Evolutionary conservation across 2,329 filamentous ascomycete species (phyloP), one percentile per base, ranked within the genome.

Genomic region (Trichoderma atroviride): DNA sequence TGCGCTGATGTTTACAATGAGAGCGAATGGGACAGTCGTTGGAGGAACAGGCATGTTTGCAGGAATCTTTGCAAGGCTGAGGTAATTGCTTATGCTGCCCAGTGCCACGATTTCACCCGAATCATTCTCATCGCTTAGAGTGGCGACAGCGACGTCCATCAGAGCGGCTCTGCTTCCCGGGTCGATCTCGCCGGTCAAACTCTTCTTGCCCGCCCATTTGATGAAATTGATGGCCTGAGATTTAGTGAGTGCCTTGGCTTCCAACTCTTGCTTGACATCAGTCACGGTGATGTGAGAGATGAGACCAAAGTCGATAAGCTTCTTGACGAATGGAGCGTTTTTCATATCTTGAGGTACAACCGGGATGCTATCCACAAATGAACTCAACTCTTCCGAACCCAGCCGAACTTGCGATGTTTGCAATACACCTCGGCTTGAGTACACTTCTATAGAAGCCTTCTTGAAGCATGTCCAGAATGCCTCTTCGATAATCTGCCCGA

Each of bases 381-480:
- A 85, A 74, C 81, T 83, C 62, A 90, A 78, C 74, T 90, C 84
- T 83, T 92, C 78, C 77, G 91, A 82, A 78, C 83, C 92, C 74
- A 97, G 87, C 40, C 96, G 92, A 43, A 97, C 93, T 73, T 92
- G 87, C 14, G 92, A 88, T 43, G 92, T 96, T n/a, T 91, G 88
- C 66, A 97, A 84, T 7, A 99, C 90, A 68, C 96, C 96, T 70
- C 91, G 89, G 24, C 91, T 97, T 1, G 94, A 97, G 73, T 96
- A 89, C 7, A 97, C 87, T 75, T 97, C 94, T 69, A 98, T 93
- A 0, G 88, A 91, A 2, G 93, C 89, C 72, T 91, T 91, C 77
- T 89, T 91, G 76, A 92, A 96, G 72, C 93, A 94, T 43, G 89
- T 96, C 96, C 96, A 99, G 78, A 99, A 99, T 0, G 94, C 92